Conservation (phyloP, 2,329 filamentous ascomycete species). For the Xenoacremonium recifei region DNA sequence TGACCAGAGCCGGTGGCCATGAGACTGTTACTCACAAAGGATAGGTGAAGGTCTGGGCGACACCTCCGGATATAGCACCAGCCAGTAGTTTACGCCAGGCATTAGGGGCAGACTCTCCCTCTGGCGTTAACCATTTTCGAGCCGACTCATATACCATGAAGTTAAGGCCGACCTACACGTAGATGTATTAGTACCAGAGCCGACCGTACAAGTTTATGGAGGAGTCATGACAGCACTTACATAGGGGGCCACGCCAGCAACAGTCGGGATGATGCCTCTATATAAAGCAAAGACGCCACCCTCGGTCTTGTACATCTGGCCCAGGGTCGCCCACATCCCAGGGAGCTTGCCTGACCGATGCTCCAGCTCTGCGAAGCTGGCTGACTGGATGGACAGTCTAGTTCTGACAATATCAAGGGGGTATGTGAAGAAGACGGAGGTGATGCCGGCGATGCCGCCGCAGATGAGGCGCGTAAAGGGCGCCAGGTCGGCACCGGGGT, state of each 20-base stretch:
- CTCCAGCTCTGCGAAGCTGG: conserved; percentile 82
- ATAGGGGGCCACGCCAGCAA: conserved; percentile 94
- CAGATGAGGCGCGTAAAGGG: conserved; percentile 79
- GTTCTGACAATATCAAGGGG: conserved; percentile 97
- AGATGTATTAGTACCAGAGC: too few relatives aligned
- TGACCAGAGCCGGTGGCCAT: too few relatives aligned
- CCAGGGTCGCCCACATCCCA: conserved; percentile 88
- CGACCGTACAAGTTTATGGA: too few relatives aligned
- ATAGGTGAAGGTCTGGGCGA: conserved; percentile 97
- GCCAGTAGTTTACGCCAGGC: conserved; percentile 80
- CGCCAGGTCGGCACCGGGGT: conserved; percentile 70
- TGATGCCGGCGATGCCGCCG: conserved; percentile 89
- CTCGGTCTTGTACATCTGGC: conserved; percentile 84
- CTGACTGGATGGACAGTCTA: conserved; percentile 92
- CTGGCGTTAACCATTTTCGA: conserved; percentile 78
- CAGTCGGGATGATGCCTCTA: conserved; percentile 87
- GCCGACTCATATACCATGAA: conserved; percentile 98
- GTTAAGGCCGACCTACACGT: conserved; percentile 82
- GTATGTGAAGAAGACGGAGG: conserved; percentile 92
- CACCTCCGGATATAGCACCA: conserved; percentile 90
- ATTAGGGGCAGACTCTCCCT: conserved; percentile 81
- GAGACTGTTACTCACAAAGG: conserved; percentile 83
- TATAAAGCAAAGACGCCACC: conserved; percentile 86
- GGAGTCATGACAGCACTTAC: conserved; percentile 49
- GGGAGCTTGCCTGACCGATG: conserved; percentile 67